These are phyloP conservation scores for Cryphonectria carpinicola DNA, from an alignment of 2,329 filamentous ascomycete species.

Conservation along the genomic window DNA sequence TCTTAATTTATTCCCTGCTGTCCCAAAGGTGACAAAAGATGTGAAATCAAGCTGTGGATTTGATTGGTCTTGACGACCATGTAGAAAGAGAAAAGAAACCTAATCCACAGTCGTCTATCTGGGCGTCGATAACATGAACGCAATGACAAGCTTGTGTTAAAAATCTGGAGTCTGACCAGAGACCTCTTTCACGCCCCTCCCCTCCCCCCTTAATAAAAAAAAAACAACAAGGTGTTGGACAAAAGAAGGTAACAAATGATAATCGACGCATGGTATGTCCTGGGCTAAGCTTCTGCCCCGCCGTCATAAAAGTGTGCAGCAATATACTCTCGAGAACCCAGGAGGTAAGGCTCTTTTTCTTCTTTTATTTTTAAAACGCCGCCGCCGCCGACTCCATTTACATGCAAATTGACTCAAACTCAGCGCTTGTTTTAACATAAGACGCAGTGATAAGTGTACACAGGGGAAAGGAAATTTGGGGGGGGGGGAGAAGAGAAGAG, in stretches of 20 bases:
- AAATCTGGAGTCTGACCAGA: background rate
- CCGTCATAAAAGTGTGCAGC: background rate
- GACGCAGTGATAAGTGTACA: background rate
- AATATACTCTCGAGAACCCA: background rate
- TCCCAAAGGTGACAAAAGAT: constrained; percentile 1
- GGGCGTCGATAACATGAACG: background rate
- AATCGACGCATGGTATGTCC: background rate
- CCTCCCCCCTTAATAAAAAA: background rate
- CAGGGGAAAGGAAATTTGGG: background rate
- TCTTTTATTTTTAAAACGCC: background rate
- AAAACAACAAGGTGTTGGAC: background rate
- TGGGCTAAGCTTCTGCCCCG: background rate
- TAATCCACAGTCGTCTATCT: background rate
- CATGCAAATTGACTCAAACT: background rate
- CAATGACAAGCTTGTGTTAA: background rate
- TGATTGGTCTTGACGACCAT: background rate
- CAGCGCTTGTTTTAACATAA: background rate
- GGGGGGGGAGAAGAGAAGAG: too few species aligned
- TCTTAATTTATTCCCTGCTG: background rate
- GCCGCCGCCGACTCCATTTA: background rate
- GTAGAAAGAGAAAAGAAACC: background rate
- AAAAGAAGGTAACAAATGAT: background rate
- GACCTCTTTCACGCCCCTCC: too few species aligned
- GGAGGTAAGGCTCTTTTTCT: background rate
- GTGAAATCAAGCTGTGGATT: background rate